Evolutionary conservation across 2,329 filamentous ascomycete species (phyloP).

Genomic region (Sporothrix brasiliensis): DNA sequence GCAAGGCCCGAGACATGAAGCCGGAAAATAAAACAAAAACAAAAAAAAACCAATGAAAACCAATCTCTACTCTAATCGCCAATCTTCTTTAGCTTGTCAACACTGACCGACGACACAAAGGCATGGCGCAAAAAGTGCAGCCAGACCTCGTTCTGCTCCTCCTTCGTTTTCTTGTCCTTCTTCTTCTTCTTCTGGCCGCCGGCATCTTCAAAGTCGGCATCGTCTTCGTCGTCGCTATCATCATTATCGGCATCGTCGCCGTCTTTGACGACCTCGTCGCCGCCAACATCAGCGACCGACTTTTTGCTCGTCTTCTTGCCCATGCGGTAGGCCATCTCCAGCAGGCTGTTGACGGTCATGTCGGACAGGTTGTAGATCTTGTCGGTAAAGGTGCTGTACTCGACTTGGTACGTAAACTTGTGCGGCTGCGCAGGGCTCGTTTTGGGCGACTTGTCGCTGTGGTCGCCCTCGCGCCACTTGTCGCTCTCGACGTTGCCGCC

Average conservation of each 20-base stretch:
- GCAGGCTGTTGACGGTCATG: slow-evolving; percentile 78
- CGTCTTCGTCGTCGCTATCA: slow-evolving; percentile 38
- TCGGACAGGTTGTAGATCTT: slow-evolving; percentile 74
- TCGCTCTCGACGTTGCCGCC: slow-evolving; percentile 37
- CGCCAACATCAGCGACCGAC: slow-evolving; percentile 37
- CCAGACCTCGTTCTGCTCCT: slow-evolving; percentile 70
- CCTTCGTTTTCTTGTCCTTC: slow-evolving; percentile 57
- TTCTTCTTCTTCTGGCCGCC: slow-evolving; percentile 52
- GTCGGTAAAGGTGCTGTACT: slow-evolving; percentile 84
- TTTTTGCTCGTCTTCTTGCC: slow-evolving; percentile 51
- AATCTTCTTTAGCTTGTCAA: slow-evolving; percentile 62
- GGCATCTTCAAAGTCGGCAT: slow-evolving; percentile 40
- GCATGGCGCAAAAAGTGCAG: slow-evolving; percentile 75
- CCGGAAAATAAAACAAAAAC: neutral
- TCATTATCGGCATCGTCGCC: slow-evolving; percentile 33
- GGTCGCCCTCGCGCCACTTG: slow-evolving; percentile 67
- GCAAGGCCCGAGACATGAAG: neutral
- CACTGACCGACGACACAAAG: slow-evolving; percentile 73
- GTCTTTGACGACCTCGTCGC: slow-evolving; percentile 40
- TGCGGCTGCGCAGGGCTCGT: slow-evolving; percentile 59
- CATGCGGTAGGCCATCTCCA: slow-evolving; percentile 79
- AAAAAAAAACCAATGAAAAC: neutral
- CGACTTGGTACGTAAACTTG: slow-evolving; percentile 73
- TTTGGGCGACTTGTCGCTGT: slow-evolving; percentile 60
- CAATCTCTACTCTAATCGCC: neutral